Conservation (phyloP, 176 grass and related monocot species). For the Eremochloa ophiuroides region DNA sequence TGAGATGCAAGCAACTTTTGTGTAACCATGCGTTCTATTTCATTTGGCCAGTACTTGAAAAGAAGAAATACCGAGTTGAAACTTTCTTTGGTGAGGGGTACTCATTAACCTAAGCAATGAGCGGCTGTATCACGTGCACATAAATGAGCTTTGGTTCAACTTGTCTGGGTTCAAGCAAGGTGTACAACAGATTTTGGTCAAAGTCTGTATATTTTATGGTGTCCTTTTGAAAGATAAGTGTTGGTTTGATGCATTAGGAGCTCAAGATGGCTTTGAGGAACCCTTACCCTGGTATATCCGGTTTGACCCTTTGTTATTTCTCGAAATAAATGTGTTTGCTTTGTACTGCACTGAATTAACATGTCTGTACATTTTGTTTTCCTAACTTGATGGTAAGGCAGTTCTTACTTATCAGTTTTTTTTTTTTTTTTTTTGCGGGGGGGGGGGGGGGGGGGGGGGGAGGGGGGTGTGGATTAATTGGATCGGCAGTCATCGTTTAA, state of each 20-base stretch:
- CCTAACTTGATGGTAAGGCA: neutral
- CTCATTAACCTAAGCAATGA: conserved; percentile 18
- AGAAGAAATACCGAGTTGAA: conserved; percentile 10
- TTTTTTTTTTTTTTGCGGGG: too few species aligned
- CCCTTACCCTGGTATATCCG: neutral
- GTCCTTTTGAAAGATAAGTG: neutral
- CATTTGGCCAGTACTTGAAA: conserved; percentile 7
- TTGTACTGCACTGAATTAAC: neutral
- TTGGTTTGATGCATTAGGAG: neutral
- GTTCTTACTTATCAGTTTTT: neutral
- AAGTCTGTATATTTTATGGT: conserved; percentile 24
- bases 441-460: too few species aligned
- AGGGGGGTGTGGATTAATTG: too few species aligned
- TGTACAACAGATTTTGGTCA: conserved; percentile 38
- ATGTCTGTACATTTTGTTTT: neutral
- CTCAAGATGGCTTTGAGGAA: neutral
- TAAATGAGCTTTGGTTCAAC: neutral
- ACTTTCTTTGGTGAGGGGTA: conserved; percentile 21
- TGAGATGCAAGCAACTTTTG: conserved; percentile 12
- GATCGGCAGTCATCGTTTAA: neutral
- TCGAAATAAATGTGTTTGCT: neutral
- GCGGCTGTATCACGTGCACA: neutral
- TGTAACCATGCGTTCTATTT: conserved; percentile 8
- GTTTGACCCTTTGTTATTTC: neutral
- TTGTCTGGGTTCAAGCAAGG: conserved; percentile 26